phyloP scores from a whole-genome alignment of 2,329 filamentous ascomycete genomes.

The Fusarium buharicum region DNA sequence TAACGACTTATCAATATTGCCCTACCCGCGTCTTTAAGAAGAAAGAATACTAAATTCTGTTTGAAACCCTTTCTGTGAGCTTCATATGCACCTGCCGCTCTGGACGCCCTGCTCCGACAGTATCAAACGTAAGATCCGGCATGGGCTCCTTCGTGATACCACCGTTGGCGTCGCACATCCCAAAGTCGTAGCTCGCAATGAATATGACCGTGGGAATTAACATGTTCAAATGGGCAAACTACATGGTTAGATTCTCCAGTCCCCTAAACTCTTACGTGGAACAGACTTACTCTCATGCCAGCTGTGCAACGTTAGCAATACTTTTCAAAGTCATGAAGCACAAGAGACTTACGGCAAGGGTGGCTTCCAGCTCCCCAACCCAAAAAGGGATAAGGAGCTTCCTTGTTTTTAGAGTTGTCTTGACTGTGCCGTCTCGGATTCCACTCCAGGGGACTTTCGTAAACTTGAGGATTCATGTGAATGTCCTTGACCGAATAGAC shows the following conservation, averaged over 20 bases:
- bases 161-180: not conserved
- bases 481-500: conserved; percentile 4
- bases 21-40: too few species aligned
- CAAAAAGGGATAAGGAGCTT: conserved; percentile 4
- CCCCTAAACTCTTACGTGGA: not conserved
- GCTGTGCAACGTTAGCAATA: not conserved
- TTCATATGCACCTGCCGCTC: not conserved
- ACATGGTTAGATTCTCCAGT: not conserved
- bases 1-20: too few species aligned
- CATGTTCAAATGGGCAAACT: not conserved
- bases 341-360: conserved; percentile 9
- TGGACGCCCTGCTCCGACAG: not conserved
- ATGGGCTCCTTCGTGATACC: not conserved
- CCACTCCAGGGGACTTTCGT: not conserved
- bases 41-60: not conserved
- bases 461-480: conserved; percentile 9
- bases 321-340: not conserved
- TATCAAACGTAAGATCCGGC: not conserved
- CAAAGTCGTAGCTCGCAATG: not conserved
- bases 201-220: not conserved
- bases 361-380: conserved; percentile 15
- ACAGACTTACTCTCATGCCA: conserved; percentile 6
- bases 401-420: not conserved
- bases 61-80: not conserved
- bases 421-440: conserved; percentile 8